Evolutionary conservation across 2,329 filamentous ascomycete species (phyloP).

Genomic region (Verticillium isaacii): DNA sequence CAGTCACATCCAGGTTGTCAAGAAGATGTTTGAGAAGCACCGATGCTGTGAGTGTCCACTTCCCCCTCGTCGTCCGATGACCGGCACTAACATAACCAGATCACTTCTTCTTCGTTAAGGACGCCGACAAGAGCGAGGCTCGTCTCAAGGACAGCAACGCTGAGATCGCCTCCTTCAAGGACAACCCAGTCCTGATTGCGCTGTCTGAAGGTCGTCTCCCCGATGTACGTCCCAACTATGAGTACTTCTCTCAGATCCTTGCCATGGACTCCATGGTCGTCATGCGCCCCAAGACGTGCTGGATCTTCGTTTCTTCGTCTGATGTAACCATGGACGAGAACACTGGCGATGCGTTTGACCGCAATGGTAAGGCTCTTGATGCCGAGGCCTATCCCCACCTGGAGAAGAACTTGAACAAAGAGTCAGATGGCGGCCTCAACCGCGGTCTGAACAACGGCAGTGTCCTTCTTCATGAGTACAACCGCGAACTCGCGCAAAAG

Average conservation of each 20-base stretch:
- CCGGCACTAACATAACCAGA: constrained; percentile 28
- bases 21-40: constrained; percentile 59
- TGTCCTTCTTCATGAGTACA: constrained; percentile 55
- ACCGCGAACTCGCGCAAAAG: constrained; percentile 46
- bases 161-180: constrained; percentile 56
- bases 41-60: constrained; percentile 51
- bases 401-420: constrained; percentile 48
- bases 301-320: constrained; percentile 53
- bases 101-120: constrained; percentile 56
- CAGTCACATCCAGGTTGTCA: constrained; percentile 67
- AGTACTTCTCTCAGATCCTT: constrained; percentile 55
- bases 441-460: constrained; percentile 40
- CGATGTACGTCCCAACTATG: constrained; percentile 56
- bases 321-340: constrained; percentile 44
- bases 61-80: background rate
- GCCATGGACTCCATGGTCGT: constrained; percentile 48
- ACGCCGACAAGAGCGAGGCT: constrained; percentile 48
- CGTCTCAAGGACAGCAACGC: constrained; percentile 32
- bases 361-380: constrained; percentile 37
- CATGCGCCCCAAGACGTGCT: constrained; percentile 53
- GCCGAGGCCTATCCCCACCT: constrained; percentile 50
- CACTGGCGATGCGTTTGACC: constrained; percentile 32
- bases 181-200: constrained; percentile 58
- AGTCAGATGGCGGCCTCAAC: constrained; percentile 36
- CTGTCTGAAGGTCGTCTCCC: constrained; percentile 53